Percentiles rank a stretch among this genome's conserved stretches.
Evolutionary conservation across 371 early-diverging fungal genomes (phyloP).

Genomic region (Mortierella polycephala): DNA sequence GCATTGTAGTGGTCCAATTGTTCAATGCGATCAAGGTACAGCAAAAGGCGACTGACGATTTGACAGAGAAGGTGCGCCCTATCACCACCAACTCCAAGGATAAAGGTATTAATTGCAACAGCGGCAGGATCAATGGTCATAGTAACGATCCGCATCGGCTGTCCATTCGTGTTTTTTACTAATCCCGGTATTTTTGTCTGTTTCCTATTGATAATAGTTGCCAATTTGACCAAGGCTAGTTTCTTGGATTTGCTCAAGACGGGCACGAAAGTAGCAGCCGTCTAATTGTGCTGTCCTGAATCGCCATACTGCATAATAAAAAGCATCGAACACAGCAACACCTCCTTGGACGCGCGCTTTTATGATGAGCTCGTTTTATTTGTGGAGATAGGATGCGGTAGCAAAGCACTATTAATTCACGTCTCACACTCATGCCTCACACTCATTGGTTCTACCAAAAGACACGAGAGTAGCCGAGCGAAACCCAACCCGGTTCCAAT

Average conservation of each 20-base stretch:
- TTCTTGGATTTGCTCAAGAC: conserved; percentile 72
- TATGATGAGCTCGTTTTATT: too few species aligned
- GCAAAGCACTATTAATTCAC: too few species aligned
- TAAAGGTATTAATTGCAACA: conserved; percentile 59
- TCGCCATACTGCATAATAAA: too few species aligned
- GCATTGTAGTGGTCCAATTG: conserved; percentile 74
- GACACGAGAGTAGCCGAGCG: too few species aligned
- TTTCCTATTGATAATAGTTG: conserved; percentile 52
- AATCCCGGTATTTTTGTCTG: not conserved
- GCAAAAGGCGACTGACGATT: conserved; percentile 74
- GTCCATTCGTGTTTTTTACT: not conserved
- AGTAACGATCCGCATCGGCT: not conserved
- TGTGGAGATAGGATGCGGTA: too few species aligned
- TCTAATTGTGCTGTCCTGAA: conserved; percentile 7
- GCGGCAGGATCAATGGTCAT: not conserved
- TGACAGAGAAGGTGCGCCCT: conserved; percentile 57
- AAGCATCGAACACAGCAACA: too few species aligned
- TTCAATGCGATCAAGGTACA: conserved; percentile 88
- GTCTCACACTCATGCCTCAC: too few species aligned
- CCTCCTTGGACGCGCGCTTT: too few species aligned
- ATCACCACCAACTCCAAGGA: conserved; percentile 63
- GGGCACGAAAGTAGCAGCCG: conserved; percentile 55
- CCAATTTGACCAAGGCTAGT: conserved; percentile 70
- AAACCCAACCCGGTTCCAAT: too few species aligned
- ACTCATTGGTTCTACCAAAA: too few species aligned